A percentile compares a stretch with the other conserved stretches of the same genome.
Conservation (phyloP, 768 basidiomycete genomes). For the Russula virescens region DNA sequence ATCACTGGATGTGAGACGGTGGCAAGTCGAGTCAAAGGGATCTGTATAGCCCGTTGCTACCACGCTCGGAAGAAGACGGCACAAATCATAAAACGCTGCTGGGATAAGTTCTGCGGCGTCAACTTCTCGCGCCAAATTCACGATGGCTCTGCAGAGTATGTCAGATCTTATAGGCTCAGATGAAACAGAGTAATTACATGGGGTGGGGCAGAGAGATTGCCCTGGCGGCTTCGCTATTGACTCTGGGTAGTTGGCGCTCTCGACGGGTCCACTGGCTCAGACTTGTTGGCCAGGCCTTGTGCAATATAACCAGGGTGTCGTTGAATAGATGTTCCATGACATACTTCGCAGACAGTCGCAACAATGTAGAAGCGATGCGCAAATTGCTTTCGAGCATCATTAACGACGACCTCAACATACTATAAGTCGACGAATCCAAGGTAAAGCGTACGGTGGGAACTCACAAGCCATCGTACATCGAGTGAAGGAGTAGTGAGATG, state of each 20-base stretch:
- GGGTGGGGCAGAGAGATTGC: slow-evolving; percentile 56
- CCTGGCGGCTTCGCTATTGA: slow-evolving; percentile 51
- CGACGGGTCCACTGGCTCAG: slow-evolving; percentile 61
- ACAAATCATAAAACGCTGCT: slow-evolving; percentile 76
- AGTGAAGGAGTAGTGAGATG: slow-evolving; percentile 51
- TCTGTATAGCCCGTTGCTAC: slow-evolving; percentile 48
- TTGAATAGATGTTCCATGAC: slow-evolving; percentile 50
- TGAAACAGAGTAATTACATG: slow-evolving; percentile 41
- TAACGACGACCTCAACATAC: slow-evolving; percentile 19
- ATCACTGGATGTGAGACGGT: slow-evolving; percentile 47
- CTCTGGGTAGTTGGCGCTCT: slow-evolving; percentile 50
- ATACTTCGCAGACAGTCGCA: slow-evolving; percentile 62
- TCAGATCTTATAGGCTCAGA: not conserved
- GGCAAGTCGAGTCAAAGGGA: slow-evolving; percentile 31
- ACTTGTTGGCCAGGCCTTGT: slow-evolving; percentile 53
- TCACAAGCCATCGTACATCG: slow-evolving; percentile 69
- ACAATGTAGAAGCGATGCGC: slow-evolving; percentile 45
- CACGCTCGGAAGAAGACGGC: slow-evolving; percentile 58
- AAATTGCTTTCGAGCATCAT: slow-evolving; percentile 47
- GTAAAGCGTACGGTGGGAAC: slow-evolving; percentile 27
- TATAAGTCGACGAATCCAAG: not conserved
- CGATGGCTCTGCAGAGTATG: slow-evolving; percentile 44
- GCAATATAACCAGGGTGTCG: slow-evolving; percentile 50
- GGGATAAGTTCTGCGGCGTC: slow-evolving; percentile 56
- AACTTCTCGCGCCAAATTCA: slow-evolving; percentile 58